Percentiles rank a stretch among this genome's conserved stretches.
These are phyloP conservation scores for Breviolum minutum DNA, from an alignment of 73 alveolate genomes.

Conservation along the genomic window DNA sequence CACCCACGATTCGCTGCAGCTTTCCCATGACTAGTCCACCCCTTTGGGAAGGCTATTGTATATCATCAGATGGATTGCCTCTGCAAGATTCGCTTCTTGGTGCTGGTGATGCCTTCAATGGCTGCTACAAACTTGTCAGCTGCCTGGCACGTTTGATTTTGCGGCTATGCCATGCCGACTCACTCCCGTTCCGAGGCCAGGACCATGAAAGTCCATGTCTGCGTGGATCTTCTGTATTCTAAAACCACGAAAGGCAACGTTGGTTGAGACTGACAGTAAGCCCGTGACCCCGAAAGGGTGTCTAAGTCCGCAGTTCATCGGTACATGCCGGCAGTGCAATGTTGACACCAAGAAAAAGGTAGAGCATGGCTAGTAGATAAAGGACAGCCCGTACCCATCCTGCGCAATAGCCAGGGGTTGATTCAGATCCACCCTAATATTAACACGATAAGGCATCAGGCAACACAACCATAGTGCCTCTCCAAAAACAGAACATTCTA, in stretches of 20 bases:
- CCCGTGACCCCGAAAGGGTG: background rate
- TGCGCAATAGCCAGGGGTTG: background rate
- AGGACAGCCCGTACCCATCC: slow-evolving; percentile 87
- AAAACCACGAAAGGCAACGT: background rate
- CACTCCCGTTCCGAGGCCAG: too few species aligned
- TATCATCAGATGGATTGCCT: background rate
- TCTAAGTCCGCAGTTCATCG: too few species aligned
- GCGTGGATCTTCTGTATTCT: too few species aligned
- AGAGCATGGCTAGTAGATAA: slow-evolving; percentile 57
- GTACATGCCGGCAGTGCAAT: slow-evolving; percentile 19
- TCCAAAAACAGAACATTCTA: too few species aligned
- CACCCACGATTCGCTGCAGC: too few species aligned
- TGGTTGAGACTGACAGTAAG: background rate
- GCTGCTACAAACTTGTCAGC: slow-evolving; percentile 82
- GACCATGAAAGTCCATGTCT: too few species aligned
- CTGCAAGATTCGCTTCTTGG: slow-evolving; percentile 30
- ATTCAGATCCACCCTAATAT: background rate
- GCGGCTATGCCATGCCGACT: background rate
- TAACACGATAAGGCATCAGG: background rate
- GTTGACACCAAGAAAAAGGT: slow-evolving; percentile 76
- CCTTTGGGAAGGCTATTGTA: too few species aligned
- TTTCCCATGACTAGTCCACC: too few species aligned
- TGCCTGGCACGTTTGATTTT: background rate
- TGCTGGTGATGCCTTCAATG: slow-evolving; percentile 73
- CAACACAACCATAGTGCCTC: too few species aligned